phyloP scores from a whole-genome alignment of 164 flowering plant species.

The Chimonanthus praecox region DNA sequence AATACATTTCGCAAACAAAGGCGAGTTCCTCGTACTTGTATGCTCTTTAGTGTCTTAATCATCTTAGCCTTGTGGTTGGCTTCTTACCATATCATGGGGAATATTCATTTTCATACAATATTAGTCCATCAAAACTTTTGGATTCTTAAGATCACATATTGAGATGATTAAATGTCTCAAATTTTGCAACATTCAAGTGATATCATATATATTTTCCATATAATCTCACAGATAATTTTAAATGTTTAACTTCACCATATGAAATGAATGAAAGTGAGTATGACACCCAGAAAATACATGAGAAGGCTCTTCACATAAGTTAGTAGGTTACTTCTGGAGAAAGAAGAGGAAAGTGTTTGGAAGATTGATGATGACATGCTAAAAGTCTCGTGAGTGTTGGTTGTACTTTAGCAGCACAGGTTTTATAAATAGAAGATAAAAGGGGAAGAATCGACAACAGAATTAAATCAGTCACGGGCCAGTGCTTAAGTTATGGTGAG shows the following conservation, averaged over 20 bases:
- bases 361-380: constrained; percentile 8
- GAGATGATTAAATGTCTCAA: too few relatives aligned
- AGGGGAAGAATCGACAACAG: constrained; percentile 15
- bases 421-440: background rate
- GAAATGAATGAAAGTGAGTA: background rate
- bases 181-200: too few relatives aligned
- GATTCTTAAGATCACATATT: too few relatives aligned
- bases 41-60: too few relatives aligned
- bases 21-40: too few relatives aligned
- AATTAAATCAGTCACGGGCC: constrained; percentile 23
- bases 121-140: too few relatives aligned
- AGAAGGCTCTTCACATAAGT: background rate
- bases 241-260: background rate
- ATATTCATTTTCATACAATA: too few relatives aligned
- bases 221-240: too few relatives aligned
- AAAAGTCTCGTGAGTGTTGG: constrained; percentile 50
- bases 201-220: too few relatives aligned
- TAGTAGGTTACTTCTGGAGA: background rate
- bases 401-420: constrained; percentile 41
- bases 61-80: too few relatives aligned
- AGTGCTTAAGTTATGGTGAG: background rate
- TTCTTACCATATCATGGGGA: too few relatives aligned
- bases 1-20: too few relatives aligned
- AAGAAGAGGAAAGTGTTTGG: background rate
- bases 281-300: background rate